Evolutionary conservation across 2,329 filamentous ascomycete species (phyloP).

Genomic region (Phoma sp.): DNA sequence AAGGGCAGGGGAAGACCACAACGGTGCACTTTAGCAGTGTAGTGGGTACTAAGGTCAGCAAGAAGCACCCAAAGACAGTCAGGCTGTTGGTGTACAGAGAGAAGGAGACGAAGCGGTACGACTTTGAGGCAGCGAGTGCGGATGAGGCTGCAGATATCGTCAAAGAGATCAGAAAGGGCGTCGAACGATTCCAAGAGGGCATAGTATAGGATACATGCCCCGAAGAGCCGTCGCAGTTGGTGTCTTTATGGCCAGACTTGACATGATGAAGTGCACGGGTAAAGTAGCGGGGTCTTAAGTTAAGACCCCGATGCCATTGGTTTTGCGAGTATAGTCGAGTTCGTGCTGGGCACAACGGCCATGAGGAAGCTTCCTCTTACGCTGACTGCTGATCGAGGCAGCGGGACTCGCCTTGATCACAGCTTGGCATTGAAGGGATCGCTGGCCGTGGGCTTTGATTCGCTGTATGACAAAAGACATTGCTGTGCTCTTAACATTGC

Average conservation of each 20-base stretch:
- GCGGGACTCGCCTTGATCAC: not conserved
- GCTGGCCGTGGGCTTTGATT: not conserved
- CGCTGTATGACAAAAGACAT: not conserved
- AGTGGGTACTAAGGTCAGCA: constrained; percentile 79
- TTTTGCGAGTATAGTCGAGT: too few relatives aligned
- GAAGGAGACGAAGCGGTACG: constrained; percentile 79
- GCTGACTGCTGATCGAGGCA: too few relatives aligned
- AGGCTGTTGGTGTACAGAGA: constrained; percentile 79
- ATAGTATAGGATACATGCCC: constrained; percentile 27
- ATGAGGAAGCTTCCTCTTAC: too few relatives aligned
- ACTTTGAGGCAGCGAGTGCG: constrained; percentile 77
- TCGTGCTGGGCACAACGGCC: too few relatives aligned
- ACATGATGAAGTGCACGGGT: not conserved
- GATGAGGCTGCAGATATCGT: constrained; percentile 82
- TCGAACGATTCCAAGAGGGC: constrained; percentile 68
- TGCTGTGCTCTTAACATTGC: not conserved
- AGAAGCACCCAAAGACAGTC: constrained; percentile 81
- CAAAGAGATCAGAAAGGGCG: constrained; percentile 76
- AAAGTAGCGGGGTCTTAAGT: not conserved
- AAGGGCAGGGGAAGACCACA: constrained; percentile 69
- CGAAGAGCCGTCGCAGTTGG: not conserved
- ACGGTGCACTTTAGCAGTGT: constrained; percentile 84
- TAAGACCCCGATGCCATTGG: too few relatives aligned
- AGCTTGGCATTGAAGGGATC: not conserved
- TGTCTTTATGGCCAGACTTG: not conserved